Base-by-base conservation (phyloP, 208 protist genomes). In the Leishmania martiniquensis region DNA sequence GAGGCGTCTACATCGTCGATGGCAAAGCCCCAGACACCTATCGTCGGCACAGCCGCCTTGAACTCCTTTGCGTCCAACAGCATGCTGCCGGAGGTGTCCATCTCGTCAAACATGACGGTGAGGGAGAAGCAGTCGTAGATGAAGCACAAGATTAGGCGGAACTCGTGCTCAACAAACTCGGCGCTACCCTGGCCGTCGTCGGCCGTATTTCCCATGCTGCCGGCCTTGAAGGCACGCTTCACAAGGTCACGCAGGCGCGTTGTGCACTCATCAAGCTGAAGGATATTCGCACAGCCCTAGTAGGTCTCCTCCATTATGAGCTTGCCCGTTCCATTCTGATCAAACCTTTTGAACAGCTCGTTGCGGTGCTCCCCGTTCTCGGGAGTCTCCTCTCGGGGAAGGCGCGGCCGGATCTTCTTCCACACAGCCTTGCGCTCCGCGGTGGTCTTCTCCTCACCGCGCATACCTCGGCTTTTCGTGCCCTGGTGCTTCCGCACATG, bases 71-170 rank as follows among this genome's bases (percentile, higher is more conserved):
- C 62, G 80, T 88, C 86, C 60, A 97, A 78, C 39, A 93, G 79
- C 72, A 81, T 79, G 82, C 94, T 91, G 73, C 92, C 91, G 44
- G 87, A 89, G 57, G 85, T 89, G 81, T 95, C 89, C 65, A 95
- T 91, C 84, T 89, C 81, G 80, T 97, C 93, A 79, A 97, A 95
- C 87, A 97, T 94, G 47, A 93, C 79, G 7, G 84, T 92, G 78
- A 97, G 86, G 71, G 88, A 78, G 68, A 91, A 91, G 82, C 85
- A 88, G 82, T 88, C 81, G 81, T 88, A 88, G 75, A 91, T 91
- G 82, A 81, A 92, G 81, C 78, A 92, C 47, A 95, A 83, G 74
- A 96, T 86, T 65, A 95, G 76, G 75, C 92, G 89, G 85, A 96
- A 96, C 86, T 95, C 90, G 17, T 5, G 25, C 54, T 59, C 54